Base-by-base conservation (phyloP, 169 alveolate species). In the Plasmodium inui region DNA sequence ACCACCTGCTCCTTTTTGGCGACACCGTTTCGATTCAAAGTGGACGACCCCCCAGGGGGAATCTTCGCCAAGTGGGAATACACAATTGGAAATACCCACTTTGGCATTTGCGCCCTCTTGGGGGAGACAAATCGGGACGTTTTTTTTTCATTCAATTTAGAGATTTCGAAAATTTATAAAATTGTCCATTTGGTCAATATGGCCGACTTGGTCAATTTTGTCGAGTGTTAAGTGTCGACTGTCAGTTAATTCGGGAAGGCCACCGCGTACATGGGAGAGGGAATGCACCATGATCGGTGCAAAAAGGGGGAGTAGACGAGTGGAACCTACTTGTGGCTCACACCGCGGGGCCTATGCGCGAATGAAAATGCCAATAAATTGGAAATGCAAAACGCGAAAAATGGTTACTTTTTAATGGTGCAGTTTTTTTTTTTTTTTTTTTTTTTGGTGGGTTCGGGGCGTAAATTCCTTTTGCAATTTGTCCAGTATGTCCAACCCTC, bases 121-220 rank as follows among this genome's bases (percentile, higher is more conserved):
- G 55, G 73, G 32, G 19, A 19, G 46, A 9, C 12, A 76, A 17
- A 41, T 41, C 14, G 1, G 3, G 6, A 41, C 8, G 28, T 3
- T 55, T 61, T 61, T 79, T 9, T 82, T 19, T 55, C 3, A 30
- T 44, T n/a, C 70, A 19, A 57, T 82, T 82, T 57, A 44, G 37
- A 19, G 39, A 22, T 22, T 82, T 82, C 57, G 19, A 82, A 82
- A 82, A 82, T 57, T 30, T 82, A 50, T 53, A 28, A 57, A 81
- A 81, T 37, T 9, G 55, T 44, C n/a, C 55, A 44, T 44, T 44
- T 44, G 55, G 55, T 44, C n/a, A 44, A 9, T 44, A 44, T 44
- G 44, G 44, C 44, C 44, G 44, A 37, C 44, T 37, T 37, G 44
- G 44, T 37, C 44, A 2, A 4, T 37, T 37, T 37, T 44, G 55